Base-by-base conservation (phyloP, 345 rosid species). In the Hibiscus mutabilis region DNA sequence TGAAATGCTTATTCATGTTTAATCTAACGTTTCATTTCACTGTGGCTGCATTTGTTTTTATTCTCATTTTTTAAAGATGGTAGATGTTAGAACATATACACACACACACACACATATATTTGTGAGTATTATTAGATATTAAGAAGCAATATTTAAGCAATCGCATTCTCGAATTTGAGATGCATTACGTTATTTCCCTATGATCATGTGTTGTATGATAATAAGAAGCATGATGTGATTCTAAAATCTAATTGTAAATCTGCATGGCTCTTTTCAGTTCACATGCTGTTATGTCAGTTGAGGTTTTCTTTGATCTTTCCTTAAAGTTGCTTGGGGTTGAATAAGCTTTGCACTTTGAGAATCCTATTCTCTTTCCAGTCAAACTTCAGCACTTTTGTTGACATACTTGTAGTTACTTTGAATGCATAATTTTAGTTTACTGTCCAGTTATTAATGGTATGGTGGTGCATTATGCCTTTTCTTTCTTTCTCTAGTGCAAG, bases 401-500 rank as follows among this genome's bases (percentile, higher is more conserved):
- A 60, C 68, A 5, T 6, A 53, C 19, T 63, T 29, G 16, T 24
- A 14, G 22, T 61, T 11, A 15, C 6, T 12, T 72, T 3, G 2
- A 37, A 52, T 47, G 55, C 56, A 60, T 29, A 61, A 69, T 25
- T 24, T n/a, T n/a, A 6, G 11, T 42, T 3, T 22, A 22, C 12
- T 16, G 67, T 60, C 61, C 56, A 11, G 44, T 58, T 22, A 29
- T 73, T 47, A 46, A 33, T 79, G 52, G 55, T 44, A 65, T 15
- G 18, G 13, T 16, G 57, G 24, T 66, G 68, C 42, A 68, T 65
- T 75, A 16, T 60, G 72, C 22, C 69, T 68, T 75, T 46, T 40
- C 59, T 49, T 62, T 24, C 68, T 37, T 59, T 46, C 57, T 59
- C 29, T 63, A 93, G 98, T 91, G 98, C 84, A 93, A 93, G 81